These are phyloP conservation scores for Trichophyton benhamiae DNA, from an alignment of 2,329 filamentous ascomycete genomes.

Conservation along the genomic window DNA sequence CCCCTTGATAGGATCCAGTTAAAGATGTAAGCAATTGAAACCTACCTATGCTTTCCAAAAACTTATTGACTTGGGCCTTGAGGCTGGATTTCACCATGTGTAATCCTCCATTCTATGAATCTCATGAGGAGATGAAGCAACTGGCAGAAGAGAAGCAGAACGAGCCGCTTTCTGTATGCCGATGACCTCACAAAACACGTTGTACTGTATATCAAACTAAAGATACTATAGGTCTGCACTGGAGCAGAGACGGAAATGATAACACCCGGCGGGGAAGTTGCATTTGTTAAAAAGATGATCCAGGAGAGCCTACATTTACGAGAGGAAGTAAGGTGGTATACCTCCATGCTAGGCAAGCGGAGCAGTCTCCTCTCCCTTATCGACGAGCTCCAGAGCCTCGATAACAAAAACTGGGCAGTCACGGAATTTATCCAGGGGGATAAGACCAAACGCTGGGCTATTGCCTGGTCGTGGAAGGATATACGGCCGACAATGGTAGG, in stretches of 20 bases:
- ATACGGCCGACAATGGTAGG: constrained; percentile 49
- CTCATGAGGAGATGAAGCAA: constrained; percentile 52
- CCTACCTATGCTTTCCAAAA: background rate
- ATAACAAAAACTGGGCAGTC: constrained; percentile 67
- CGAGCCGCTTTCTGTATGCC: constrained; percentile 51
- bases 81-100: constrained; percentile 76
- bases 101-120: constrained; percentile 91
- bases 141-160: constrained; percentile 55
- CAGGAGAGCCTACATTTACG: constrained; percentile 52
- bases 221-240: constrained; percentile 43
- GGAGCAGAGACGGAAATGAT: constrained; percentile 81
- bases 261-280: constrained; percentile 60
- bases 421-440: constrained; percentile 65
- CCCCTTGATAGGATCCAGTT: constrained; percentile 40
- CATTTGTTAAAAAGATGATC: constrained; percentile 60
- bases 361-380: constrained; percentile 54
- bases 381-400: constrained; percentile 42
- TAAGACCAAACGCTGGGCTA: constrained; percentile 71
- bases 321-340: constrained; percentile 69
- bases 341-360: constrained; percentile 76
- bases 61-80: constrained; percentile 3
- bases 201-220: constrained; percentile 3
- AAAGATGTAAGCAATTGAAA: constrained; percentile 14
- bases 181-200: background rate
- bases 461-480: constrained; percentile 73